Conservation (phyloP, 371 early-diverging fungal genomes). For the Scutellospora calospora region DNA sequence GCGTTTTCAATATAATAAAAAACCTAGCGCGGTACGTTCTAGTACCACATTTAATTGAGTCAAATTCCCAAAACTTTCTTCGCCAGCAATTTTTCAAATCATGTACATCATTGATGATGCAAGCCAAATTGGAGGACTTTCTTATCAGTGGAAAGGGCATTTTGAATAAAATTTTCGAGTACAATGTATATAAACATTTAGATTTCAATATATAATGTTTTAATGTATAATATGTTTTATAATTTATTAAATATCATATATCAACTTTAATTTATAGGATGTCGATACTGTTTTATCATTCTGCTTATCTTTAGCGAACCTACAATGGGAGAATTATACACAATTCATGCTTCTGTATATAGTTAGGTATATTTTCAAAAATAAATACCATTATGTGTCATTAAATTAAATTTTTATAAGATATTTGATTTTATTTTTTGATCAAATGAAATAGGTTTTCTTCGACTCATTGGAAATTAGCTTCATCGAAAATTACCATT, state of each 20-base stretch:
- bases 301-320: constrained; percentile 68
- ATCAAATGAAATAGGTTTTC: constrained; percentile 50
- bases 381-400: not conserved
- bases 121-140: constrained; percentile 67
- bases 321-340: constrained; percentile 73
- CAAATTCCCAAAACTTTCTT: not conserved
- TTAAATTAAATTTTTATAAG: too few relatives aligned
- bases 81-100: constrained; percentile 53
- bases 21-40: constrained; percentile 45
- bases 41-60: constrained; percentile 1
- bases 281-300: constrained; percentile 67
- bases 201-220: not conserved
- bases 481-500: constrained; percentile 60
- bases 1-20: constrained; percentile 51
- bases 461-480: constrained; percentile 52
- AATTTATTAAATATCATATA: not conserved
- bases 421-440: too few relatives aligned
- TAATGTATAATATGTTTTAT: not conserved
- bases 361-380: constrained; percentile 52
- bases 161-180: constrained; percentile 64
- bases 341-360: constrained; percentile 76
- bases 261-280: constrained; percentile 48
- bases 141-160: constrained; percentile 68
- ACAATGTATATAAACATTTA: constrained; percentile 45
- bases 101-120: constrained; percentile 58